phyloP scores from a whole-genome alignment of 164 flowering plant genomes.

The Tetrastigma voinierianum region DNA sequence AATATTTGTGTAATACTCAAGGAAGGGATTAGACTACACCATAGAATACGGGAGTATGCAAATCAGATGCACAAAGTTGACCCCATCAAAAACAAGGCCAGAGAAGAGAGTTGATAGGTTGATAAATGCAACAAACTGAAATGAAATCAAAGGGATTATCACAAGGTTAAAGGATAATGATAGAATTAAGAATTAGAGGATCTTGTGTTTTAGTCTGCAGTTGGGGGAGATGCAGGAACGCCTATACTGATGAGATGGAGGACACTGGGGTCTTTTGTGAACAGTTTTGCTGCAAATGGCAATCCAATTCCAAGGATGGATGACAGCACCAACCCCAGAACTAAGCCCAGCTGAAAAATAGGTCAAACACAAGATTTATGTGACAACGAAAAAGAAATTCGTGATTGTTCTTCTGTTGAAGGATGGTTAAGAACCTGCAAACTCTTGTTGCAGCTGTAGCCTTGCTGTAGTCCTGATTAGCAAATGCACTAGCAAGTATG shows the following conservation, averaged over 20 bases:
- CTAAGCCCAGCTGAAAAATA: conserved; percentile 66
- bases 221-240: conserved; percentile 55
- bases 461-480: conserved; percentile 63
- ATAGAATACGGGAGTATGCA: conserved; percentile 77
- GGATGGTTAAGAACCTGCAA: conserved; percentile 46
- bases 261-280: conserved; percentile 60
- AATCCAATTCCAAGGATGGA: conserved; percentile 63
- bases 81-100: conserved; percentile 94
- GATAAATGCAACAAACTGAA: conserved; percentile 88
- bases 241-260: conserved; percentile 56
- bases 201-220: neutral
- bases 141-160: conserved; percentile 1
- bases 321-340: conserved; percentile 61
- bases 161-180: neutral
- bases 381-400: neutral
- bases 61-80: conserved; percentile 95
- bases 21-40: conserved; percentile 40
- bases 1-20: neutral
- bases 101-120: conserved; percentile 81
- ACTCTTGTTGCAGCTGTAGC: conserved; percentile 66
- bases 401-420: neutral
- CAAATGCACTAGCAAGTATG: conserved; percentile 84
- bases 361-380: neutral
- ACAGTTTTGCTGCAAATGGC: conserved; percentile 56
- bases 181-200: neutral